phyloP scores from a whole-genome alignment of 148 eudicot genomes.

The Arctostaphylos glauca region DNA sequence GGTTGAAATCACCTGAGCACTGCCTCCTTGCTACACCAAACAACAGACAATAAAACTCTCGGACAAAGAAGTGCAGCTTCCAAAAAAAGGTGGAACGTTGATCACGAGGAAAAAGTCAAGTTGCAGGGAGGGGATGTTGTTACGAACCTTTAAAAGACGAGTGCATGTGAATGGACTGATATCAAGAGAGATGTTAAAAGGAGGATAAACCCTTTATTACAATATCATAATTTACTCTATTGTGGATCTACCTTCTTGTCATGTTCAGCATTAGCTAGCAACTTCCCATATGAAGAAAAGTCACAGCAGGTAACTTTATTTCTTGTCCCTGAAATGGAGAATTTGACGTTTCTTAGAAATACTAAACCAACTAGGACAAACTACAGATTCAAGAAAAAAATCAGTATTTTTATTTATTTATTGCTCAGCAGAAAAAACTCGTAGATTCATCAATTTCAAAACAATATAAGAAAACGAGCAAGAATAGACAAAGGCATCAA shows the following conservation, averaged over 20 bases:
- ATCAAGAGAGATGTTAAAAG: conserved; percentile 61
- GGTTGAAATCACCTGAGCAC: conserved; percentile 93
- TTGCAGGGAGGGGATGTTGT: neutral
- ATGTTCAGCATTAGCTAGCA: conserved; percentile 87
- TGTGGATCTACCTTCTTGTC: conserved; percentile 69
- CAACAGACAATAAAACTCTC: conserved; percentile 2
- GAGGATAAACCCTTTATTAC: neutral
- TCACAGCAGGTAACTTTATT: conserved; percentile 84
- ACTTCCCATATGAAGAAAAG: conserved; percentile 90
- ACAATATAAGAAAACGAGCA: neutral
- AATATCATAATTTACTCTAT: neutral
- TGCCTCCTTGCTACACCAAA: conserved; percentile 71
- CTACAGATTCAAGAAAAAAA: neutral
- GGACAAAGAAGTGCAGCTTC: neutral
- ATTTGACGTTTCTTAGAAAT: conserved; percentile 3
- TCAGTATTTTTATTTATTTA: neutral
- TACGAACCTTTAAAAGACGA: conserved; percentile 70
- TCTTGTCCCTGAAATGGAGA: conserved; percentile 56
- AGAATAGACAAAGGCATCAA: neutral
- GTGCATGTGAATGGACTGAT: conserved; percentile 62
- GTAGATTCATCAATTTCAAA: too few species aligned
- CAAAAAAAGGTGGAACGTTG: neutral
- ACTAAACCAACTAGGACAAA: neutral
- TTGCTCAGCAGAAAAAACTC: neutral
- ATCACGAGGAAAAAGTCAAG: neutral